Evolutionary conservation across 73 alveolate genomes (phyloP).

Genomic region (Urostyla sp.): DNA sequence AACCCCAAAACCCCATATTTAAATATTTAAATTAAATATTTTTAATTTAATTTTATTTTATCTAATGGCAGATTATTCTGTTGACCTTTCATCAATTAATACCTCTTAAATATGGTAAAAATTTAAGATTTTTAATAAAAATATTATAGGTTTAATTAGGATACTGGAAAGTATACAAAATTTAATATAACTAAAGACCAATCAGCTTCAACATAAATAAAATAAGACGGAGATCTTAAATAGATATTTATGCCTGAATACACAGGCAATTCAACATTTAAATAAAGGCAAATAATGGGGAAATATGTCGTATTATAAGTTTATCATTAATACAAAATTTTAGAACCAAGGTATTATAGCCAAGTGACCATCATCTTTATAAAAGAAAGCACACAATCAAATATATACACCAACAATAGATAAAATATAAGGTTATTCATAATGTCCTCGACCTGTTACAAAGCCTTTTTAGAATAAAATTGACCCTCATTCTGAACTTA

Average conservation of each 20-base stretch:
- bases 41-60: conserved; percentile 12
- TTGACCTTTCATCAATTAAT: neutral
- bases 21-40: neutral
- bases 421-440: conserved; percentile 21
- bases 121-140: neutral
- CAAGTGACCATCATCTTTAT: neutral
- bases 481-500: neutral
- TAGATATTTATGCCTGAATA: neutral
- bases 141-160: conserved; percentile 19
- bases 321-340: neutral
- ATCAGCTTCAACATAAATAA: neutral
- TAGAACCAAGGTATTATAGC: conserved; percentile 24
- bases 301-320: neutral
- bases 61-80: neutral
- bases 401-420: conserved; percentile 18
- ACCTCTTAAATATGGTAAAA: neutral
- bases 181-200: neutral
- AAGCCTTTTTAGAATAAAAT: conserved; percentile 13
- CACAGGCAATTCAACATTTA: neutral
- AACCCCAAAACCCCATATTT: too few species aligned
- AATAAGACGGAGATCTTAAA: conserved; percentile 11
- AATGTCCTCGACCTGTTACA: conserved; percentile 42
- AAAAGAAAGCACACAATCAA: neutral
- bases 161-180: conserved; percentile 11
- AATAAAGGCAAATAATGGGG: neutral